phyloP scores from a whole-genome alignment of 306 rosid species.

The Malus sylvestris region DNA sequence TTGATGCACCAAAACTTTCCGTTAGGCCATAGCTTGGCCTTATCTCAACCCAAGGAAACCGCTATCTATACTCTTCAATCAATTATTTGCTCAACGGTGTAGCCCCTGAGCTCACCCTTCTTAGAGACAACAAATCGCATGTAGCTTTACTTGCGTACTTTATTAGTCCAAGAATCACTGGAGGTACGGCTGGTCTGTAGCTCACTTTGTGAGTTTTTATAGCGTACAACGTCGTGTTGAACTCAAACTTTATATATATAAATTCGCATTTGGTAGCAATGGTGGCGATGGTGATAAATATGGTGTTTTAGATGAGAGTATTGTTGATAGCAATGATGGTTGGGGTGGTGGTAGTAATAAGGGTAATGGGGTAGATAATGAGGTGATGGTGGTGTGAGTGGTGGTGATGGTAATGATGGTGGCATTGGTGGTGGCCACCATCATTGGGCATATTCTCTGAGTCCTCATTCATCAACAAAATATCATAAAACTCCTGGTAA shows the following conservation, averaged over 20 bases:
- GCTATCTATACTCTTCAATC: conserved; percentile 39
- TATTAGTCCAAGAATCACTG: conserved; percentile 65
- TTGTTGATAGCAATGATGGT: no score
- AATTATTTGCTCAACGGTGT: conserved; percentile 75
- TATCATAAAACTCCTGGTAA: no score
- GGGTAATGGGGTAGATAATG: no score
- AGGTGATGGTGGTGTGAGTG: no score
- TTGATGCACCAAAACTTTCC: conserved; percentile 54
- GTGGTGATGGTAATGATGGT: no score
- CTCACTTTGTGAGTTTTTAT: conserved; percentile 48
- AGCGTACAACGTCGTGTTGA: conserved; percentile 46
- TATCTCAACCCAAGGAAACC: conserved; percentile 78
- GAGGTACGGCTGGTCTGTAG: conserved; percentile 72
- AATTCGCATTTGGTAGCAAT: no score
- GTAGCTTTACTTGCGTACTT: conserved; percentile 37
- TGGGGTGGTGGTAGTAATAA: no score
- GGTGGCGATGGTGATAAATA: no score
- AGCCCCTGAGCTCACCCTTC: conserved; percentile 65
- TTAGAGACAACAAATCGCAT: conserved; percentile 46
- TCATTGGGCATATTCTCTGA: no score
- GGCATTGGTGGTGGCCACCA: no score
- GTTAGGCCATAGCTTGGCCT: conserved; percentile 78
- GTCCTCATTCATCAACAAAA: no score
- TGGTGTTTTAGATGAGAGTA: no score
- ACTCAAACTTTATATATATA: conserved; percentile 27